Base-by-base conservation (phyloP, 176 grass and related monocot species). In the Guadua angustifolia region DNA sequence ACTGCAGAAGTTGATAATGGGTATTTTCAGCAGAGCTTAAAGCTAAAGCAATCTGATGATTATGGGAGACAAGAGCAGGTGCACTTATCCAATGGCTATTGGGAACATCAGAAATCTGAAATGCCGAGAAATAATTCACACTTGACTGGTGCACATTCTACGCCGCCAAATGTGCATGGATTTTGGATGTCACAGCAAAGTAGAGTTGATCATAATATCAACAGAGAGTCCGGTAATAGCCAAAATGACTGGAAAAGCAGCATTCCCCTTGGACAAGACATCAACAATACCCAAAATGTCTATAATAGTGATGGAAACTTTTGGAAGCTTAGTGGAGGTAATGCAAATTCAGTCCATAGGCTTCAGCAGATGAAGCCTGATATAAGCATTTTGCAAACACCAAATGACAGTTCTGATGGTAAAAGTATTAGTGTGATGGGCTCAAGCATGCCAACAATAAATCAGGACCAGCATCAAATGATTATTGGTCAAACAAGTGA, bases 171-270 rank as follows among this genome's bases (percentile, higher is more conserved):
- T 50, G 49, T 53, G 18, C 90, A 82, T 39, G 93, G 83, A 76
- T 86, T 88, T 87, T 95, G 95, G 95, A 86, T 87, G 79, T 79
- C 88, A 62, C 91, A 87, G 60, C 93, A 95, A 84, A 95, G 66
- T 66, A 62, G 60, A 52, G 49, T 73, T 78, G 56, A 85, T 88
- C 83, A 86, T 47, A 93, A 58, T 88, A 38, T 87, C 61, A 78
- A 82, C 76, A 91, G 76, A 86, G 87, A 95, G 74, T 75, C 89
- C 15, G 71, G 60, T 35, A 88, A 88, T 83, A 93, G 81, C 79
- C 87, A 86, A 74, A 93, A 98, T 90, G 89, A 86, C 66, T 98
- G 89, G 90, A 92, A 88, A 67, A 83, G 76, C 29, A 89, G 86
- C 66, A 86, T 44, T 70, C 66, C 76, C 43, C 84, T 84, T 71